phyloP scores from a whole-genome alignment of 192 early-diverging fungal species.

The Coemansia biformis region DNA sequence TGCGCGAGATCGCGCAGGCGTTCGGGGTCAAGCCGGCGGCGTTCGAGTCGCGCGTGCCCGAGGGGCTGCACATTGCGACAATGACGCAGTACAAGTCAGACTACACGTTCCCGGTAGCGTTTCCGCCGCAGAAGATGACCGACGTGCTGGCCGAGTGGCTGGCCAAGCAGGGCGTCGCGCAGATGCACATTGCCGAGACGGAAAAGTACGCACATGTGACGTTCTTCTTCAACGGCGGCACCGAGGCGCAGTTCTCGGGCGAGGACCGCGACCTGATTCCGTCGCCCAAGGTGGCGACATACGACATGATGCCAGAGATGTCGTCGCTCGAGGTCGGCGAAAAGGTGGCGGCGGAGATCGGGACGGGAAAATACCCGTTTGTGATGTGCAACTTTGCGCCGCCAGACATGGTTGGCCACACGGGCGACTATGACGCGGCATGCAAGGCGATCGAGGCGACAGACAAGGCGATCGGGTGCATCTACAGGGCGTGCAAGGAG shows the following conservation, averaged over 20 bases:
- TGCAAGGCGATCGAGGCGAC: slow-evolving; percentile 89
- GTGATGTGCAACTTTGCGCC: slow-evolving; percentile 99
- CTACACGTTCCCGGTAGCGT: slow-evolving; percentile 92
- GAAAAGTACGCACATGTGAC: slow-evolving; percentile 99
- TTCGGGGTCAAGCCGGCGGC: slow-evolving; percentile 82
- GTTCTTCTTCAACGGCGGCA: slow-evolving; percentile 99
- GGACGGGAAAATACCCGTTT: slow-evolving; percentile 75
- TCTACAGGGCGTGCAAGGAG: slow-evolving; percentile 87
- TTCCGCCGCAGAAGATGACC: slow-evolving; percentile 95
- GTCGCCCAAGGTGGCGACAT: slow-evolving; percentile 95
- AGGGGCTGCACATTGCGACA: slow-evolving; percentile 79
- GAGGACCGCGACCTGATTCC: slow-evolving; percentile 90
- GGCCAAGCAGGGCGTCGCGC: slow-evolving; percentile 75
- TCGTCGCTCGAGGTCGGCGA: slow-evolving; percentile 81
- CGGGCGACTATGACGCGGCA: slow-evolving; percentile 89
- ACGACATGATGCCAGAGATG: slow-evolving; percentile 97
- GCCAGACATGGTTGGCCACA: slow-evolving; percentile 97
- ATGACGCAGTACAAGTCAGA: slow-evolving; percentile 99
- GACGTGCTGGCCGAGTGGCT: slow-evolving; percentile 98
- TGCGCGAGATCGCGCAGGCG: slow-evolving; percentile 86
- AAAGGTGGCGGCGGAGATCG: slow-evolving; percentile 81
- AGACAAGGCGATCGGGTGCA: slow-evolving; percentile 88
- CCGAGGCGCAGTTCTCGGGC: slow-evolving; percentile 79
- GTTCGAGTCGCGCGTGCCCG: slow-evolving; percentile 74
- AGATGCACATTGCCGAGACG: slow-evolving; percentile 98